Percentiles rank a stretch among this genome's conserved stretches.
Evolutionary conservation across 2,329 filamentous ascomycete genomes (phyloP).

Genomic region (Penicillium sp.): DNA sequence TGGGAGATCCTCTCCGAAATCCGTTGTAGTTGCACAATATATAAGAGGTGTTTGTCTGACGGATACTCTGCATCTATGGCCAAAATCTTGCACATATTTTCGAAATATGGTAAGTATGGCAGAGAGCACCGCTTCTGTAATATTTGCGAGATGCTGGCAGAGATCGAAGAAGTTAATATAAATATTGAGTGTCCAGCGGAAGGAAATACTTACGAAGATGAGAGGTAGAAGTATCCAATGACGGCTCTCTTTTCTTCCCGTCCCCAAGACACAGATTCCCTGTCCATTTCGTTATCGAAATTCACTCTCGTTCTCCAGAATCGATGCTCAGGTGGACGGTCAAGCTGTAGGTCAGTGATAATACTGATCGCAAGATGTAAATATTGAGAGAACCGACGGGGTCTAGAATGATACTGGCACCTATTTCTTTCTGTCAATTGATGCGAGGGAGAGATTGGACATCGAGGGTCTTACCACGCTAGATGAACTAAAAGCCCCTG

Average conservation of each 20-base stretch:
- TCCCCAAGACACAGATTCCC: not conserved
- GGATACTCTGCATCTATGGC: conserved; percentile 11
- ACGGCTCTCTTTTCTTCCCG: conserved; percentile 1
- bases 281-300: not conserved
- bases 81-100: conserved; percentile 5
- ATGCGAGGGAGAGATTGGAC: too few relatives aligned
- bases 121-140: conserved; percentile 13
- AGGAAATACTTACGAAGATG: not conserved
- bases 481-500: conserved; percentile 4
- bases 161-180: not conserved
- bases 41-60: conserved; percentile 10
- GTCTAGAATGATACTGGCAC: conserved; percentile 3
- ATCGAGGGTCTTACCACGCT: not conserved
- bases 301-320: not conserved
- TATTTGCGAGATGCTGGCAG: conserved; percentile 8
- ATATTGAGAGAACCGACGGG: conserved; percentile 1
- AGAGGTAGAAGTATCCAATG: conserved; percentile 2
- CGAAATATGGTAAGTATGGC: conserved; percentile 8
- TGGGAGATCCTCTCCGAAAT: conserved; percentile 10
- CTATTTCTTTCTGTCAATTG: not conserved
- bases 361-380: conserved; percentile 7
- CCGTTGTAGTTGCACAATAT: conserved; percentile 17
- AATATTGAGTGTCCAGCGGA: not conserved
- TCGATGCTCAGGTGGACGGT: not conserved
- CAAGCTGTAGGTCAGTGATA: conserved; percentile 4